Evolutionary conservation across 129 eudicot species (phyloP).

Genomic region (Daucus carota): DNA sequence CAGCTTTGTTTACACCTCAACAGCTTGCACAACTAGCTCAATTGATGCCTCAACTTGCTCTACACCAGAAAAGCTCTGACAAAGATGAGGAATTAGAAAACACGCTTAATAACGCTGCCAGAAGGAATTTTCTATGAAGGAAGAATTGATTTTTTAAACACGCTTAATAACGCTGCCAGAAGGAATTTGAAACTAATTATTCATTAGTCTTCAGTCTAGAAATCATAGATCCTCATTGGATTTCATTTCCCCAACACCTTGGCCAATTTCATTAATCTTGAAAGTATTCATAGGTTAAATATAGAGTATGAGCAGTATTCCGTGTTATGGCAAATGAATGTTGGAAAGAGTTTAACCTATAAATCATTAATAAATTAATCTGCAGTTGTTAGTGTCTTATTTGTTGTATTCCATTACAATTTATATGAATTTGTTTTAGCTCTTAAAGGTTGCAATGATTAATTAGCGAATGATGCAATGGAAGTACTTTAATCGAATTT

Average conservation of each 20-base stretch:
- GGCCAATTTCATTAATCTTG: constrained; percentile 1
- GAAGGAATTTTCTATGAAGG: no score
- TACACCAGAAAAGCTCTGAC: no score
- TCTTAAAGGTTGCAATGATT: neutral
- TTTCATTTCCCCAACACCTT: neutral
- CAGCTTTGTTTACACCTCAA: no score
- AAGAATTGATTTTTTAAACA: no score
- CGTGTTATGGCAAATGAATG: neutral
- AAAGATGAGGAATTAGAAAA: no score
- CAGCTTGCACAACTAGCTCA: no score
- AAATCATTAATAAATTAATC: neutral
- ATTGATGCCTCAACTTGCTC: no score
- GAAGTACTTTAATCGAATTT: neutral
- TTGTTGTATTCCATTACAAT: neutral
- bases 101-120: no score
- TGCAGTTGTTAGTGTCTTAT: neutral
- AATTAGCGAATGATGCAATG: neutral
- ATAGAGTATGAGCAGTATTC: neutral
- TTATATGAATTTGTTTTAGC: neutral
- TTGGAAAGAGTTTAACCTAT: neutral
- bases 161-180: no score
- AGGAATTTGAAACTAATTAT: no score
- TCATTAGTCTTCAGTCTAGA: no score
- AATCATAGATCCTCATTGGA: neutral
- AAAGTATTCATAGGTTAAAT: neutral